phyloP scores from a whole-genome alignment of 1,284 basidiomycete species.

The Pulchroboletus neoregius region DNA sequence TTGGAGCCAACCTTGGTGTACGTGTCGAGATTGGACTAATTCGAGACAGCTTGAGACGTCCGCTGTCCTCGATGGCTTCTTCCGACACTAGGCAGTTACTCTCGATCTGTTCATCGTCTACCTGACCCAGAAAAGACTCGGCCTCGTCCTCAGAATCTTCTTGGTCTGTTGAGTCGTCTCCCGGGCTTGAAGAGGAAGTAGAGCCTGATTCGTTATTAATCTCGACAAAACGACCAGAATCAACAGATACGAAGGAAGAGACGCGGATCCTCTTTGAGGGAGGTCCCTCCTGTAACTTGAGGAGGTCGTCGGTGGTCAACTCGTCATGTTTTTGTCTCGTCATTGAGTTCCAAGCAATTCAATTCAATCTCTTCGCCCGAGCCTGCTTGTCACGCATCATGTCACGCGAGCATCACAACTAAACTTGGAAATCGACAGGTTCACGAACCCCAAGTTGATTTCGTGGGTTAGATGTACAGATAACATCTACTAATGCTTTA shows the following conservation, averaged over 20 bases:
- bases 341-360: conserved; percentile 6
- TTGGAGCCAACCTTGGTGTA: background rate
- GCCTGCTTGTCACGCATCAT: background rate
- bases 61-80: conserved; percentile 11
- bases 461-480: background rate
- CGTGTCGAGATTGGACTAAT: background rate
- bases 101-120: background rate
- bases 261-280: conserved; percentile 24
- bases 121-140: background rate
- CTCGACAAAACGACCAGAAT: background rate
- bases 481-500: background rate
- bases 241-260: background rate
- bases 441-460: background rate
- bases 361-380: background rate
- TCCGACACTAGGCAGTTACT: background rate
- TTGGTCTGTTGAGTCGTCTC: conserved; percentile 10
- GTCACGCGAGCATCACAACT: background rate
- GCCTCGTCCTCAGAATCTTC: conserved; percentile 1
- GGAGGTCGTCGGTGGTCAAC: conserved; percentile 34
- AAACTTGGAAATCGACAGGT: background rate
- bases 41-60: conserved; percentile 16
- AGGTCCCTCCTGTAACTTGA: conserved; percentile 29
- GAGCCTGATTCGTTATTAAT: conserved; percentile 5
- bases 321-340: conserved; percentile 31
- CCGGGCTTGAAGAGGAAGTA: conserved; percentile 3